Base-by-base conservation (phyloP, 2,329 filamentous ascomycete genomes). In the Zymoseptoria ardabiliae region DNA sequence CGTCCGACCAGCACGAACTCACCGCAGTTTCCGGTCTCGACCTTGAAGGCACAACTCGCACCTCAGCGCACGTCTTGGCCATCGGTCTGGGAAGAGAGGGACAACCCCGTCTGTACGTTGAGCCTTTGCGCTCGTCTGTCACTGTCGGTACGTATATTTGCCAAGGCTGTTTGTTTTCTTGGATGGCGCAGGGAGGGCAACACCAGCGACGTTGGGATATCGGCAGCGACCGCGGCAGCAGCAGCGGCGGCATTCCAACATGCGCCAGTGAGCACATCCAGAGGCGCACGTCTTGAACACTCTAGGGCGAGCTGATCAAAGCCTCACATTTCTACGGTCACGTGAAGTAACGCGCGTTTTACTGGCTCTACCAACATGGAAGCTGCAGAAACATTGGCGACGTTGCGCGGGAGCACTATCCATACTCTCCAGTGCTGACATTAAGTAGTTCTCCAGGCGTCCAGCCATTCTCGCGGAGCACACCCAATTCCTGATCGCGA, bases 71-170 rank as follows among this genome's bases (percentile, higher is more conserved):
- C 56, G 13, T n/a, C 35, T 45, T 45, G 35, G 17, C 35, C 35
- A n/a, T 17, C 35, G 35, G 35, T 45, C 35, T 45, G 54, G 57
- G 45, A 53, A 51, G 57, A 57, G 58, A 62, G 58, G 53, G 53
- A 58, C 59, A 61, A 64, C 58, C 55, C 25, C 53, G 54, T 55
- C 57, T 54, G 61, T 59, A 56, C 58, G 54, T 53, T 63, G 68
- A 68, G 69, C 68, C 68, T 67, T 65, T 66, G 69, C 65, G 68
- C 69, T 70, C 68, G 61, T 64, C 58, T 60, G 54, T 65, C 63
- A 63, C 63, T 65, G 66, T 69, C 67, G 65, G 67, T 69, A 69
- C 35, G 67, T 65, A 50, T 20, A 25, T n/a, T 51, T 23, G 22
- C 48, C 53, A 23, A 41, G 20, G 20, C n/a, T 54, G 17, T 45